Base-by-base conservation (phyloP, 139 green algal species). In the Zygnema cylindricum region DNA sequence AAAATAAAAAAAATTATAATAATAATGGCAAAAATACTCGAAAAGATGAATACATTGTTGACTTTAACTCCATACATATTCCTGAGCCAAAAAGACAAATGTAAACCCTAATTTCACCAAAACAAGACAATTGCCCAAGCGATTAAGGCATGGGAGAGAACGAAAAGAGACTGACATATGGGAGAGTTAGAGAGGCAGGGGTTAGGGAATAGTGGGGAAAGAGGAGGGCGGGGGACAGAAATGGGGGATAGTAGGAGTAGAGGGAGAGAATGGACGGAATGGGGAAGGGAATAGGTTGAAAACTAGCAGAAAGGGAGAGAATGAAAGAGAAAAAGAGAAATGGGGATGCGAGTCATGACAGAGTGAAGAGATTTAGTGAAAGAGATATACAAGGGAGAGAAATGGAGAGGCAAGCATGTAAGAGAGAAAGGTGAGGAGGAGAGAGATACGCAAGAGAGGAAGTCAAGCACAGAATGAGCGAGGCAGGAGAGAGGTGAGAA, bases 231-330 rank as follows among this genome's bases (percentile, higher is more conserved):
- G 30, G 30, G 30, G 30, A 73, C 57, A 73, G 30, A 73, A 25
- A 73, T 30, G 57, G 57, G 30, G 57, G 30, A 30, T 35, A 30
- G 30, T 25, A 73, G 57, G 30, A 30, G 30, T 25, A 73, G 57
- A 73, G 57, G 30, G 57, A 73, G 57, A 73, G 57, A 73, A 30
- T 35, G 57, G 30, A 30, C 25, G 57, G 30, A 30, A 73, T 25
- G 30, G 57, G 30, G 57, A 73, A 30, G 30, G 57, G n/a, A n/a
- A n/a, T n/a, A n/a, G n/a, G n/a, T n/a, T n/a, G n/a, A n/a, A n/a
- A n/a, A n/a, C n/a, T n/a, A n/a, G n/a, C n/a, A 73, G 57, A 73
- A 30, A 73, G 57, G 30, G 57, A 73, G 57, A 73, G 57, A 73
- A 30, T 35, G 57, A 73, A 30, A 73, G 57, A 73, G 57, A 73